Evolutionary conservation across 2,329 filamentous ascomycete genomes (phyloP).

Genomic region (Pseudocercospora cruenta): DNA sequence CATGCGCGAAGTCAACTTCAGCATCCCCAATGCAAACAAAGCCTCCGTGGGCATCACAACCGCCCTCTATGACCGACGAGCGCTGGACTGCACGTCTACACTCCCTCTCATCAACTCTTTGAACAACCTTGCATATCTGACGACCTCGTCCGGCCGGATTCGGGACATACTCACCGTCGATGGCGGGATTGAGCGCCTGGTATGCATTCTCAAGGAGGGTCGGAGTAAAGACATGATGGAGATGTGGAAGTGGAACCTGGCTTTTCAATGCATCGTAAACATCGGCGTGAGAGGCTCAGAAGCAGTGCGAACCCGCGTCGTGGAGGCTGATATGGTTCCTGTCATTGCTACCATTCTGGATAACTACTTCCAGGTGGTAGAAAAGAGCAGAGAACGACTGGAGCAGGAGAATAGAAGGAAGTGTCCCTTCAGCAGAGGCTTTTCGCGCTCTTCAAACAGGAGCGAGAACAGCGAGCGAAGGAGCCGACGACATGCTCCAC

Average conservation of each 20-base stretch:
- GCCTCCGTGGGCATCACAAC: conserved; percentile 98
- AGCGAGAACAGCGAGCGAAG: conserved; percentile 43
- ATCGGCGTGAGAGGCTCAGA: conserved; percentile 97
- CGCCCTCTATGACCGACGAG: conserved; percentile 94
- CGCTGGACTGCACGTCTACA: conserved; percentile 96
- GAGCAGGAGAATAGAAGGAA: conserved; percentile 75
- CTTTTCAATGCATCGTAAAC: conserved; percentile 98
- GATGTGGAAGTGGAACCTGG: conserved; percentile 99
- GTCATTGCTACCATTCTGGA: conserved; percentile 98
- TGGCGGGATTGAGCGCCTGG: conserved; percentile 93
- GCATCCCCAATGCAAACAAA: conserved; percentile 99
- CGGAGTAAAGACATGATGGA: conserved; percentile 99
- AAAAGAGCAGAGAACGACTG: conserved; percentile 84
- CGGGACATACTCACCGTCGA: conserved; percentile 97
- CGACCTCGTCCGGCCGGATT: conserved; percentile 95
- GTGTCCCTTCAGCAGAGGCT: conserved; percentile 41
- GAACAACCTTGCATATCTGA: conserved; percentile 97
- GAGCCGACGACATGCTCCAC: conserved; percentile 75
- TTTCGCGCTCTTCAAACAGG: conserved; percentile 44
- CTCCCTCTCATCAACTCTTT: conserved; percentile 97
- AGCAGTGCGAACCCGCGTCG: conserved; percentile 87
- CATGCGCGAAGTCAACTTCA: conserved; percentile 99
- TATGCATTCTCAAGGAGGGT: conserved; percentile 97
- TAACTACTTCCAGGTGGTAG: conserved; percentile 96
- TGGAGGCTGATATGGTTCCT: conserved; percentile 98